phyloP scores from a whole-genome alignment of 352 stramenopile genomes.

The Discostella stelligera region DNA sequence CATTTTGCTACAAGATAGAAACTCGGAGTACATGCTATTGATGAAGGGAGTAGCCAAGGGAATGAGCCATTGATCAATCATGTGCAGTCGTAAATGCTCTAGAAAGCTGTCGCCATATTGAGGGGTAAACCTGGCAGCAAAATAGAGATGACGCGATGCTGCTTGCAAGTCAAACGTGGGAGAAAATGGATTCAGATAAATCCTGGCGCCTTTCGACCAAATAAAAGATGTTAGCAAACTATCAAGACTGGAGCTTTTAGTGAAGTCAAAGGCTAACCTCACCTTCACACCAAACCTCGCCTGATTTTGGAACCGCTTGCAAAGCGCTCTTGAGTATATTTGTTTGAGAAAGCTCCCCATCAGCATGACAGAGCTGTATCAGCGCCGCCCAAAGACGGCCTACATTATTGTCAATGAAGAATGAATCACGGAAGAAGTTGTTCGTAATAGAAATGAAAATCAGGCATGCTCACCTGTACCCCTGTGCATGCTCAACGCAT shows the following conservation, averaged over 20 bases:
- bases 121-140: constrained; percentile 89
- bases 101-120: constrained; percentile 90
- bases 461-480: constrained; percentile 65
- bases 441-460: too few relatives aligned
- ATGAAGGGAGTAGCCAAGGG: constrained; percentile 39
- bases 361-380: constrained; percentile 82
- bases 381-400: constrained; percentile 85
- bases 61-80: constrained; percentile 72
- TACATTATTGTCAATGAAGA: constrained; percentile 7
- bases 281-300: constrained; percentile 90
- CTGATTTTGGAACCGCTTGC: constrained; percentile 87
- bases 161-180: constrained; percentile 81
- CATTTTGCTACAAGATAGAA: constrained; percentile 42
- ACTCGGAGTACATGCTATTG: constrained; percentile 31
- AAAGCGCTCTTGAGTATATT: constrained; percentile 75
- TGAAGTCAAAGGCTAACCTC: constrained; percentile 20
- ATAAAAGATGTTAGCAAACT: neutral
- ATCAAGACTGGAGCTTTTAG: too few relatives aligned
- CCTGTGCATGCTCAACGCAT: constrained; percentile 81
- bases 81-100: constrained; percentile 76
- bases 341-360: constrained; percentile 73
- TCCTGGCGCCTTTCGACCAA: constrained; percentile 43
- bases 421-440: neutral
- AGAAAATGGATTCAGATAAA: constrained; percentile 85
- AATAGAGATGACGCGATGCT: constrained; percentile 82